Evolutionary conservation across 2,329 filamentous ascomycete genomes (phyloP), one percentile per base, ranked within the genome.

Genomic region (Aspergillus fijiensis): DNA sequence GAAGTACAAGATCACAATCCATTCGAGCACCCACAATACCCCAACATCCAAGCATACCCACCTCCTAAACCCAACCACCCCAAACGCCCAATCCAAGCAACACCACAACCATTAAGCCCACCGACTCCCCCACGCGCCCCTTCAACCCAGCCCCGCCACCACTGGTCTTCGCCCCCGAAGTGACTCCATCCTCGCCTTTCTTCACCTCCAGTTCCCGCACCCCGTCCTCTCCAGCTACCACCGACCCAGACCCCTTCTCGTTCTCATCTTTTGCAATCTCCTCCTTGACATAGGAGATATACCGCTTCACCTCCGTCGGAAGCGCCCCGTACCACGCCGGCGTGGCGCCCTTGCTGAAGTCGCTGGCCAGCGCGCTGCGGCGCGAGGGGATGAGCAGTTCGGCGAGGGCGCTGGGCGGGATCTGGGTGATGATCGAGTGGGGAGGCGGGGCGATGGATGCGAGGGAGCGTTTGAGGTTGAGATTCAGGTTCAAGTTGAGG

Each of bases 361-460:
- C 65, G 42, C 67, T 70, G 7, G 70, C 70, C 5, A 76, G 62
- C 0, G 70, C 64, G 39, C 67, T 71, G 52, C 73, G 72, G 29
- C 69, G 67, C 6, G 61, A 51, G 1, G 71, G 69, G 29, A 74
- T 61, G 31, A 74, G 52, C 0, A 76, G 61, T 27, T 74, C 68
- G 31, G 67, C 64, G 23, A 75, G 63, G 0, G 70, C 72, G 0
- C 67, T 66, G 5, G 72, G 57, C 2, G 74, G 74, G 2, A 76
- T 67, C 2, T 67, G 70, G 1, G 72, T 69, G 45, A 74, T 64
- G 51, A 76, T 68, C 23, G 72, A 65, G 2, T 60, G 62, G 0
- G 74, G 73, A 0, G 74, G 72, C 10, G 71, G 66, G 5, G 70
- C 69, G 51, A 74, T 69, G 60, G 72, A 73, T 55, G 57, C 69